These are phyloP conservation scores for Hirschfeldia incana DNA, from an alignment of 345 rosid genomes.

Conservation along the genomic window DNA sequence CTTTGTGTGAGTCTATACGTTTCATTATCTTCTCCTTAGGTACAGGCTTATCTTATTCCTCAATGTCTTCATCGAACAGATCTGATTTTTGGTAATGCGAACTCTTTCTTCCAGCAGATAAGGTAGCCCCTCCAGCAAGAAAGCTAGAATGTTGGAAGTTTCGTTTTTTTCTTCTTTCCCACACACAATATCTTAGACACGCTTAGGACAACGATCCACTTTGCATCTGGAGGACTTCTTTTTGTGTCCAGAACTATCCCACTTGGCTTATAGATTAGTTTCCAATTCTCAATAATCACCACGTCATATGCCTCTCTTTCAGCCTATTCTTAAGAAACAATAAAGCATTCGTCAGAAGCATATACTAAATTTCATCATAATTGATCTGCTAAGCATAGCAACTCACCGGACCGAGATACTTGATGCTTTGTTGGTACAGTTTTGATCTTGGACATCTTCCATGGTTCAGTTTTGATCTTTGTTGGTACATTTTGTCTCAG, in stretches of 20 bases:
- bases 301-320: constrained; percentile 74
- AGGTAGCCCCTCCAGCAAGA: constrained; percentile 88
- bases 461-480: constrained; percentile 35
- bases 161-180: constrained; percentile 64
- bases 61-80: constrained; percentile 61
- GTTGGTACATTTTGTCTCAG: too few species aligned
- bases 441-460: constrained; percentile 71
- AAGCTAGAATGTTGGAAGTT: constrained; percentile 93
- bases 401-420: constrained; percentile 95
- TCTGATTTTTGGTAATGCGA: constrained; percentile 57
- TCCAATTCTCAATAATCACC: constrained; percentile 45
- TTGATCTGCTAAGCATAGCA: background rate
- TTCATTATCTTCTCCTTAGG: constrained; percentile 71
- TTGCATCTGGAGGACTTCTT: constrained; percentile 56
- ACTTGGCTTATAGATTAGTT: constrained; percentile 56
- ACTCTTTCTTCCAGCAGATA: constrained; percentile 85
- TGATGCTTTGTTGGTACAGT: constrained; percentile 90
- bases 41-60: constrained; percentile 53
- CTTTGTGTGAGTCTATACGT: constrained; percentile 79
- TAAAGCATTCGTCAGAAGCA: background rate
- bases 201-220: constrained; percentile 94
- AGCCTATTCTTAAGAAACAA: constrained; percentile 42
- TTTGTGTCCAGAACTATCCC: constrained; percentile 59
- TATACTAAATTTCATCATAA: background rate
- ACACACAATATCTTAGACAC: constrained; percentile 65